A percentile compares a stretch with the other conserved stretches of the same genome.
Conservation (phyloP, 2,329 filamentous ascomycete genomes). For the Hymenoscyphus scutula region DNA sequence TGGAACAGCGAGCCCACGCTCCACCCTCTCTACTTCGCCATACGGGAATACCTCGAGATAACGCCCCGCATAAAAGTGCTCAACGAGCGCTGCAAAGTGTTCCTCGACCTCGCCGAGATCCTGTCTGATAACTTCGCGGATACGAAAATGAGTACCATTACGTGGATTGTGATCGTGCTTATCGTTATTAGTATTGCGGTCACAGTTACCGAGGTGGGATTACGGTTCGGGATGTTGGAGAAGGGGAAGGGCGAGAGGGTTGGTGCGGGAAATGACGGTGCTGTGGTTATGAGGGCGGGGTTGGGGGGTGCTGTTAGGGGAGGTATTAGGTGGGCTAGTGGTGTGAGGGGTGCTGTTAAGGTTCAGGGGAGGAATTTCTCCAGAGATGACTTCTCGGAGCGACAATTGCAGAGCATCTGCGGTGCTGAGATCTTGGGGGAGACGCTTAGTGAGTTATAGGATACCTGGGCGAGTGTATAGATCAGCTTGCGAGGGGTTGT, state of each 20-base stretch:
- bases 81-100: conserved; percentile 94
- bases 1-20: conserved; percentile 97
- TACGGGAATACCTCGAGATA: conserved; percentile 97
- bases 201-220: conserved; percentile 82
- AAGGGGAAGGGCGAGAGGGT: conserved; percentile 32
- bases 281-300: background rate
- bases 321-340: conserved; percentile 7
- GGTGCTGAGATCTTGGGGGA: conserved; percentile 29
- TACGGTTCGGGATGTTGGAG: conserved; percentile 75
- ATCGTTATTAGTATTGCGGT: conserved; percentile 90
- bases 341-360: background rate
- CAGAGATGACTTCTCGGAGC: conserved; percentile 28
- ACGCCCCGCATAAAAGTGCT: conserved; percentile 93
- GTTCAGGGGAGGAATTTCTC: conserved; percentile 28
- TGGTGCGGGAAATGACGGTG: too few species aligned
- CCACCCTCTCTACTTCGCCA: conserved; percentile 88
- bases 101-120: conserved; percentile 94
- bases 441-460: conserved; percentile 26
- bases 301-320: background rate
- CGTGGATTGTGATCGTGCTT: conserved; percentile 96
- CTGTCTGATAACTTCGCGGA: conserved; percentile 89
- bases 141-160: conserved; percentile 92
- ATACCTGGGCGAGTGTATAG: background rate
- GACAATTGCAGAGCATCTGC: conserved; percentile 34
- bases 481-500: background rate